phyloP scores from a whole-genome alignment of 805 yeast genomes.

The Vanderwaltozyma yarrowii region DNA sequence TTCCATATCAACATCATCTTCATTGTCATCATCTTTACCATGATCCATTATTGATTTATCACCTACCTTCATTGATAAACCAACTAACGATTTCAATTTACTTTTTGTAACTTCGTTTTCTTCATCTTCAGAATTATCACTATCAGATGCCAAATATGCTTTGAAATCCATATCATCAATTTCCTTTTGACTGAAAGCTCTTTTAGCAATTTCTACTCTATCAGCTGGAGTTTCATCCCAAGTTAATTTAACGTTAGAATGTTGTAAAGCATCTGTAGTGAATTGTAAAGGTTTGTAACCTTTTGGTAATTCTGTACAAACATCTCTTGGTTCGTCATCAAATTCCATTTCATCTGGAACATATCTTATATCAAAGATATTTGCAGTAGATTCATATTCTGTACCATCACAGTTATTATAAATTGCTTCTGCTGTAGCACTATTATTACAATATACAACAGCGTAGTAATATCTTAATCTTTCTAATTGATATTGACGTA shows the following conservation, averaged over 20 bases:
- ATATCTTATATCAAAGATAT: slow-evolving; percentile 83
- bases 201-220: slow-evolving; percentile 61
- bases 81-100: slow-evolving; percentile 53
- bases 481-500: slow-evolving; percentile 87
- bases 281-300: slow-evolving; percentile 71
- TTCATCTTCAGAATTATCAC: slow-evolving; percentile 43
- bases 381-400: slow-evolving; percentile 92
- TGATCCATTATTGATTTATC: slow-evolving; percentile 33
- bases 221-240: slow-evolving; percentile 99
- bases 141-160: slow-evolving; percentile 83
- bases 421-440: slow-evolving; percentile 59
- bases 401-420: slow-evolving; percentile 89
- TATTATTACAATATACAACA: slow-evolving; percentile 69
- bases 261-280: slow-evolving; percentile 92
- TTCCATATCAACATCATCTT: slow-evolving; percentile 81
- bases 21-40: slow-evolving; percentile 31
- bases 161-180: slow-evolving; percentile 84
- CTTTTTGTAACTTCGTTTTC: slow-evolving; percentile 32
- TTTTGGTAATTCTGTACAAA: slow-evolving; percentile 60
- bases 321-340: slow-evolving; percentile 66
- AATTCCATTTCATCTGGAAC: slow-evolving; percentile 91
- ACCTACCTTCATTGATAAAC: slow-evolving; percentile 31
- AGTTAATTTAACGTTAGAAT: slow-evolving; percentile 88
- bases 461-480: slow-evolving; percentile 91
- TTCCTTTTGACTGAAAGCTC: slow-evolving; percentile 81